Conservation (phyloP, 345 rosid species). For the Raphanus raphanistrum region DNA sequence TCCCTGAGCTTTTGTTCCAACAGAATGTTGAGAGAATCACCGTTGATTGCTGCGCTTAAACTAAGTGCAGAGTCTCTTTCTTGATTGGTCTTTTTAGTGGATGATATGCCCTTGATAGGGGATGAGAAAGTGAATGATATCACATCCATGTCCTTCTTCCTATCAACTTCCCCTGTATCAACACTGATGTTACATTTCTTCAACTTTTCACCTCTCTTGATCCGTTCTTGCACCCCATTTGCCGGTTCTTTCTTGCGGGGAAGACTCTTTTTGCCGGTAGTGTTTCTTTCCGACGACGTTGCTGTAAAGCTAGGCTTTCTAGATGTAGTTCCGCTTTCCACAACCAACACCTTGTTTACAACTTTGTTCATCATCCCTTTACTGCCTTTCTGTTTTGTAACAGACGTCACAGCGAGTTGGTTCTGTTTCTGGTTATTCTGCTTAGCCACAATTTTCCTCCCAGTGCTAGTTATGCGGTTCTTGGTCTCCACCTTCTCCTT, state of each 20-base stretch:
- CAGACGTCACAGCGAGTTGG: constrained; percentile 38
- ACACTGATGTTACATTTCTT: constrained; percentile 44
- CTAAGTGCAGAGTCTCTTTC: constrained; percentile 22
- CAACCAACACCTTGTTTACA: constrained; percentile 42
- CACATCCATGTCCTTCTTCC: constrained; percentile 63
- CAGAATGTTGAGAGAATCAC: constrained; percentile 60
- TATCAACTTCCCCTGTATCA: constrained; percentile 41
- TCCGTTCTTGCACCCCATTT: constrained; percentile 41
- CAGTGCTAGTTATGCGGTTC: constrained; percentile 36
- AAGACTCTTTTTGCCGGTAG: constrained; percentile 43
- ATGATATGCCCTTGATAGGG: constrained; percentile 55
- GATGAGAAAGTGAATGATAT: constrained; percentile 93
- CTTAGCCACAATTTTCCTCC: constrained; percentile 47
- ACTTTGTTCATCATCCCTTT: constrained; percentile 47
- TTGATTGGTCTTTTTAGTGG: constrained; percentile 25
- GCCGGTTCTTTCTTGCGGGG: constrained; percentile 42
- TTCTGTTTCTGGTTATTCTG: constrained; percentile 89
- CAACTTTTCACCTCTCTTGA: constrained; percentile 42
- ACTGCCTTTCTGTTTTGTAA: constrained; percentile 45
- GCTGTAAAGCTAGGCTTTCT: constrained; percentile 36
- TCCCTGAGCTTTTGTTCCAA: constrained; percentile 81
- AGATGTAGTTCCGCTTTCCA: constrained; percentile 44
- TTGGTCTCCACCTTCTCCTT: constrained; percentile 48
- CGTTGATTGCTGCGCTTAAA: constrained; percentile 42
- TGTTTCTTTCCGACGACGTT: constrained; percentile 39